Evolutionary conservation across 805 yeast species (phyloP).

Genomic region (Candida chilensis): DNA sequence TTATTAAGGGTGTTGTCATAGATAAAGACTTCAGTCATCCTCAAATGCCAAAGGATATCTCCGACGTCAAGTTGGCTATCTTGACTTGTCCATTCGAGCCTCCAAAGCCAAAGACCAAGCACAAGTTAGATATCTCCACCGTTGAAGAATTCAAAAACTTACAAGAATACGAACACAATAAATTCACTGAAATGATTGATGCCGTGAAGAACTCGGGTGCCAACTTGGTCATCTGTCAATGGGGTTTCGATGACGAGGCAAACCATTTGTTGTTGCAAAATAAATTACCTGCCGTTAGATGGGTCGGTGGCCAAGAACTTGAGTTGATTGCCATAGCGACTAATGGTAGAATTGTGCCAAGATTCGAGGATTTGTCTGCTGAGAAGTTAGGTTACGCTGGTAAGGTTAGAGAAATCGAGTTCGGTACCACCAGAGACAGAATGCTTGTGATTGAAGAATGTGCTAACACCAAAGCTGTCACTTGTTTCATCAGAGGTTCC

Average conservation of each 20-base stretch:
- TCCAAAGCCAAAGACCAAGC: constrained; percentile 98
- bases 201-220: constrained; percentile 87
- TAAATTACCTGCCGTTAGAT: constrained; percentile 90
- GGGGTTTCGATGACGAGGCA: constrained; percentile 99
- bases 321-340: constrained; percentile 97
- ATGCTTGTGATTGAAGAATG: constrained; percentile 93
- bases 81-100: constrained; percentile 99
- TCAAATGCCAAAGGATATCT: constrained; percentile 84
- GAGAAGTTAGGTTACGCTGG: constrained; percentile 89
- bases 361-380: constrained; percentile 83
- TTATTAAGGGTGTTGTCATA: constrained; percentile 85
- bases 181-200: constrained; percentile 85
- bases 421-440: constrained; percentile 94
- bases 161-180: constrained; percentile 87
- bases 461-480: constrained; percentile 79
- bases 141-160: constrained; percentile 89
- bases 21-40: constrained; percentile 98
- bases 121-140: constrained; percentile 85
- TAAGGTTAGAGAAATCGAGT: constrained; percentile 74
- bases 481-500: constrained; percentile 90
- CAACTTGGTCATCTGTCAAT: constrained; percentile 93
- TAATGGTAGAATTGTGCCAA: constrained; percentile 92
- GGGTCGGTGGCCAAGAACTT: constrained; percentile 98
- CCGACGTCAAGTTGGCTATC: constrained; percentile 84
- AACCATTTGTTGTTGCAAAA: constrained; percentile 85